A percentile compares a stretch with the other conserved stretches of the same genome.
Conservation (phyloP, 2,329 filamentous ascomycete genomes). For the Fusarium penzigii region DNA sequence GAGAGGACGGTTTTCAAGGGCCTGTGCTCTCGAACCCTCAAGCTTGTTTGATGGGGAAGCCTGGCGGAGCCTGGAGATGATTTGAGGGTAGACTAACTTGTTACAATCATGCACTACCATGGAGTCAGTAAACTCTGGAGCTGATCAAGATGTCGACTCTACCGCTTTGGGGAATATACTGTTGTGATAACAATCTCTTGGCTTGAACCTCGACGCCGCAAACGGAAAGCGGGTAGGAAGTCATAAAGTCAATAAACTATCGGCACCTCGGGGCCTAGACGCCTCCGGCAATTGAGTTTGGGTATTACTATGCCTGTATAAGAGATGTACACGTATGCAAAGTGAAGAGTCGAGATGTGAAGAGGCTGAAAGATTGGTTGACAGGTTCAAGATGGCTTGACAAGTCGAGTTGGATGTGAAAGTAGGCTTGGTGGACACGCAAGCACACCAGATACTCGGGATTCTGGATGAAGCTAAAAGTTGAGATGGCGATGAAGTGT, state of each 20-base stretch:
- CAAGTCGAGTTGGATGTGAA: background rate
- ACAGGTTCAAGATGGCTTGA: background rate
- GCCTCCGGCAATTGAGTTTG: conserved; percentile 7
- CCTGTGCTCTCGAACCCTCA: background rate
- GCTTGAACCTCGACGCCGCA: background rate
- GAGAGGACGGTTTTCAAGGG: background rate
- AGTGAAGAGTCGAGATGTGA: background rate
- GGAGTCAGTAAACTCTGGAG: too few relatives aligned
- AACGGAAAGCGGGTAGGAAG: background rate
- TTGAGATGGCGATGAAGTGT: too few relatives aligned
- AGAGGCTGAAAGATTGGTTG: background rate
- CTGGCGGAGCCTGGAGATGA: background rate
- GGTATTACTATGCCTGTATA: background rate
- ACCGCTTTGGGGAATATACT: too few relatives aligned
- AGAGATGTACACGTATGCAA: background rate
- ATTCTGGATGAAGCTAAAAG: background rate
- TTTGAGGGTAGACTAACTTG: conserved; percentile 5
- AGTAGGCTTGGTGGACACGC: background rate
- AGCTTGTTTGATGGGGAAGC: conserved; percentile 31
- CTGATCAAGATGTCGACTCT: too few relatives aligned
- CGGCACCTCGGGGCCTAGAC: conserved; percentile 9
- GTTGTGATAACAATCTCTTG: background rate
- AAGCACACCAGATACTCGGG: background rate
- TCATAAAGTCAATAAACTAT: background rate
- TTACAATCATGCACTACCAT: too few relatives aligned